Evolutionary conservation across 1,139 yeast species (phyloP), one percentile per base, ranked within the genome.

Genomic region (Geotrichum restrictum): DNA sequence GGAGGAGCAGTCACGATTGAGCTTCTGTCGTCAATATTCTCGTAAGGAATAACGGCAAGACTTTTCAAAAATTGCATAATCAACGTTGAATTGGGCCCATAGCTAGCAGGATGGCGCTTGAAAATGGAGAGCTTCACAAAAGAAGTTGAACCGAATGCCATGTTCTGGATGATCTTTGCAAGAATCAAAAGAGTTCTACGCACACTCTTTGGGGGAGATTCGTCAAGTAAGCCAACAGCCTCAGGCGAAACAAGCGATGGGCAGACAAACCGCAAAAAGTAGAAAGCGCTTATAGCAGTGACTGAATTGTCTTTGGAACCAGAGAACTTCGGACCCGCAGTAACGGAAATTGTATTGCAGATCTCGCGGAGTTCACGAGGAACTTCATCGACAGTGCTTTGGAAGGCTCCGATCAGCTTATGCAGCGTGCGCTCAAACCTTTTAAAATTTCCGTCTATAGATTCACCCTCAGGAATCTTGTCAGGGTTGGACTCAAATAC

Each of bases 201-300:
- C n/a, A 81, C 79, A 27, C 73, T 76, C 10, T 60, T 57, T 11
- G 64, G 33, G 3, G 67, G 67, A 5, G 66, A 56, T 21, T 45
- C 51, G 18, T 61, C 63, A 16, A 68, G 53, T 14, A 68, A 51
- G 7, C 65, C 65, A 46, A 82, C 79, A 6, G 83, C 74, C 57
- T 86, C 94, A 0, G 96, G 96, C 48, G 89, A 81, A 5, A 88
- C 88, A 53, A 89, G 77, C 0, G 91, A 91, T 2, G 97, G 97
- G 63, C 95, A 88, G 50, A 87, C 76, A 59, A 86, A 83, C 57
- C 96, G 75, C 58, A 89, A 73, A 64, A 88, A 88, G 40, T 88
- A 70, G 63, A 87, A 88, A 0, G 95, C 85, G 0, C 95, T 94
- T 21, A 87, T 86, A 0, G 95, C 93, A 49, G 82, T 76, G 76